Conservation (phyloP, 129 eudicot species). For the Arctium lappa region DNA sequence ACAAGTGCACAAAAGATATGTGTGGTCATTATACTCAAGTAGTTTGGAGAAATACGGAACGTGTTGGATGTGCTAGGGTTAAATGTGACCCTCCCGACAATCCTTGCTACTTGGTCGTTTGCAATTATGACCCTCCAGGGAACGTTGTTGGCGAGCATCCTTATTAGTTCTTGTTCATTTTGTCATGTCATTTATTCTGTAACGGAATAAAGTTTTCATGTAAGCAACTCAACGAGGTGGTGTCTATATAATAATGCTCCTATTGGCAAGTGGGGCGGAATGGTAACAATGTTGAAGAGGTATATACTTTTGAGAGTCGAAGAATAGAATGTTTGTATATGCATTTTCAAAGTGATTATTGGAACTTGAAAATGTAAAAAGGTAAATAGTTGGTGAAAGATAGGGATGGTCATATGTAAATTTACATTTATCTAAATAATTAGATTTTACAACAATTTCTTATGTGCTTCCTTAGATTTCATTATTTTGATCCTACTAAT, state of each 20-base stretch:
- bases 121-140: conserved; percentile 30
- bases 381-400: not conserved
- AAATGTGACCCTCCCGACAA: not conserved
- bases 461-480: not conserved
- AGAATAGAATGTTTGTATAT: not conserved
- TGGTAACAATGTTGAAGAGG: not conserved
- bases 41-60: conserved; percentile 43
- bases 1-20: conserved; percentile 33
- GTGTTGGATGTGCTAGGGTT: conserved; percentile 48
- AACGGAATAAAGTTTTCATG: not conserved
- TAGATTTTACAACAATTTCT: not conserved
- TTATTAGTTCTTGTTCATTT: conserved; percentile 7
- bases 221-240: not conserved
- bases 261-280: not conserved
- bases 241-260: not conserved
- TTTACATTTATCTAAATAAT: not conserved
- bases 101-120: conserved; percentile 7
- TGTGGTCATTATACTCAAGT: conserved; percentile 72
- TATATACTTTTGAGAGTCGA: not conserved
- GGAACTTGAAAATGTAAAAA: not conserved
- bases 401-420: not conserved
- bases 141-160: conserved; percentile 44
- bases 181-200: not conserved
- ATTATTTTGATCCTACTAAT: not conserved
- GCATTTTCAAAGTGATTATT: not conserved